Conservation (phyloP, 129 eudicot genomes). For the Flaveria sonorensis region DNA sequence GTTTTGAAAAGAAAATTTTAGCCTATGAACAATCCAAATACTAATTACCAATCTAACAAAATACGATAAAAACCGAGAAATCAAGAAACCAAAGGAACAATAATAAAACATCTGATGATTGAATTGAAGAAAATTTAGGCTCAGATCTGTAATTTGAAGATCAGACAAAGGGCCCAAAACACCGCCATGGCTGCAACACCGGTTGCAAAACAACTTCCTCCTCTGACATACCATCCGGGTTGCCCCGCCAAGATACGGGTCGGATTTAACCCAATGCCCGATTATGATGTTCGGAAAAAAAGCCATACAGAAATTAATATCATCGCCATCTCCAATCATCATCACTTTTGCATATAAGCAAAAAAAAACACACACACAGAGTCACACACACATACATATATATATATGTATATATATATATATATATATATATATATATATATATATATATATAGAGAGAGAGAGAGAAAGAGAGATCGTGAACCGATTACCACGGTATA, state of each 20-base stretch:
- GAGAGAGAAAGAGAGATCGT: background rate
- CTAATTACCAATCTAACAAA: background rate
- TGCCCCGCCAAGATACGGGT: slow-evolving; percentile 45
- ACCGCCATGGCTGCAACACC: slow-evolving; percentile 51
- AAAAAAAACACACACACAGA: too few relatives aligned
- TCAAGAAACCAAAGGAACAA: background rate
- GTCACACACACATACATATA: background rate
- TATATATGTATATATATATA: background rate
- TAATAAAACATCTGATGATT: slow-evolving; percentile 2
- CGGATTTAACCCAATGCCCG: slow-evolving; percentile 24
- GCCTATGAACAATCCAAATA: too few relatives aligned
- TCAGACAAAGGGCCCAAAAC: slow-evolving; percentile 24
- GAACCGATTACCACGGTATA: background rate
- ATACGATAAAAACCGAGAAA: background rate
- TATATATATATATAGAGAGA: background rate
- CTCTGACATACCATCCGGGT: slow-evolving; percentile 37
- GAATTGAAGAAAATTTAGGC: slow-evolving; percentile 20
- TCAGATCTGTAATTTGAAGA: slow-evolving; percentile 35
- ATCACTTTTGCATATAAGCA: background rate
- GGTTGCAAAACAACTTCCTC: slow-evolving; percentile 17
- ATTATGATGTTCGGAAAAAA: slow-evolving; percentile 24
- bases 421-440: background rate
- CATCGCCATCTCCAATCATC: slow-evolving; percentile 5
- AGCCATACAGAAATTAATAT: slow-evolving; percentile 13
- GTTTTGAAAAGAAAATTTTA: too few relatives aligned